Evolutionary conservation across 371 early-diverging fungal species (phyloP).

Genomic region (Mucor circinelloides): DNA sequence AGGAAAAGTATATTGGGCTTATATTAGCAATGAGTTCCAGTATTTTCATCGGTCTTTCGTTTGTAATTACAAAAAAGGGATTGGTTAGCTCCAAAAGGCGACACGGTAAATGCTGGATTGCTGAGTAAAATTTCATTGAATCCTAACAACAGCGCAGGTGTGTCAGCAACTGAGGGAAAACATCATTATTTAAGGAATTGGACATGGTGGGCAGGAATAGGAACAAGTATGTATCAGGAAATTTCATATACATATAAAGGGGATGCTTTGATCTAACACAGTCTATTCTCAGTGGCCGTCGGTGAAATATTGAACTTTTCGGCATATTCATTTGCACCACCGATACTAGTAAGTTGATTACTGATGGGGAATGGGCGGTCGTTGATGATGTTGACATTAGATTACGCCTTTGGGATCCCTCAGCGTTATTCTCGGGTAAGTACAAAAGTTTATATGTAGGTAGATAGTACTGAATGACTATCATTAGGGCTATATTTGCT

Average conservation of each 20-base stretch:
- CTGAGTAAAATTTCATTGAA: slow-evolving; percentile 62
- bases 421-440: slow-evolving; percentile 80
- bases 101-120: slow-evolving; percentile 33
- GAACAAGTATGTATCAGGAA: slow-evolving; percentile 62
- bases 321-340: slow-evolving; percentile 93
- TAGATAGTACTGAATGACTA: background rate
- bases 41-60: slow-evolving; percentile 80
- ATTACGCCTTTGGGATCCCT: slow-evolving; percentile 88
- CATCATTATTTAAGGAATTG: slow-evolving; percentile 21
- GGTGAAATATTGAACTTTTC: slow-evolving; percentile 93
- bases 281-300: slow-evolving; percentile 66
- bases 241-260: background rate
- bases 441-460: background rate
- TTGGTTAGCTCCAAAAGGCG: slow-evolving; percentile 63
- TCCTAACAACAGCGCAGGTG: slow-evolving; percentile 41
- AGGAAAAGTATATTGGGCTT: slow-evolving; percentile 84
- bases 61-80: slow-evolving; percentile 88
- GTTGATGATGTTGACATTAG: too few species aligned
- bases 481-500: slow-evolving; percentile 49
- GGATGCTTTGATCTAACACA: background rate
- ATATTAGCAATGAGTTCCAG: slow-evolving; percentile 80
- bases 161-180: slow-evolving; percentile 66
- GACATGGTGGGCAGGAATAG: slow-evolving; percentile 93
- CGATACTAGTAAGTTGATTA: slow-evolving; percentile 68
- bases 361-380: too few species aligned